Base-by-base conservation (phyloP, 2,329 filamentous ascomycete genomes). In the Ambrosiella cleistominuta region DNA sequence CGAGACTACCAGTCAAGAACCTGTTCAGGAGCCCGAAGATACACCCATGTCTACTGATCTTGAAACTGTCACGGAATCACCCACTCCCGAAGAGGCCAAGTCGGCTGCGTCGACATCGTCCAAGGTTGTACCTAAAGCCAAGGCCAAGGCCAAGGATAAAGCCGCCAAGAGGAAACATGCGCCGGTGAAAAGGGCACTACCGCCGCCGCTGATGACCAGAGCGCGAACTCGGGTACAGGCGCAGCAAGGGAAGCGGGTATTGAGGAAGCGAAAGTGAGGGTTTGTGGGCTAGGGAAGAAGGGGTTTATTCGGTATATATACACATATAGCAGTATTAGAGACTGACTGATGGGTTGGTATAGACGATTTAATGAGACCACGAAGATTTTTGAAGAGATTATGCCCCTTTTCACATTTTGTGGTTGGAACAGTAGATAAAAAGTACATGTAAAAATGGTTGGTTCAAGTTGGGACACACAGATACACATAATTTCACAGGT, bases 131-230 rank as follows among this genome's bases (percentile, higher is more conserved):
- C 27, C 27, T 27, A 27, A 27, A 27, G 27, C 27, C 27, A 27
- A 27, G 27, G 27, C 27, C 27, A 27, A 27, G 2, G 4, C 27
- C 4, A 27, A 27, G 27, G 27, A 27, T 27, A 27, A 27, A 42
- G n/a, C 11, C n/a, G 2, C 40, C n/a, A 42, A 42, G n/a, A 47
- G n/a, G 44, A 47, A 47, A 17, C n/a, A 11, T 13, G 44, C 19
- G 9, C 4, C 19, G 9, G n/a, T 15, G 15, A 17, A 8, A 13
- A n/a, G 7, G 44, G 44, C 44, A 19, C 15, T 39, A 15, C 44
- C 52, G 7, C 49, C 58, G 6, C 53, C 58, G 12, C 40, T 60
- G 17, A 39, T 60, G 47, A 60, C 58, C 27, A 54, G 58, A 19
- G 54, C 58, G 12, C 45, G 54, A 11, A 40, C 58, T 8, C 53